Conservation (phyloP, 176 grass and related monocot species). For the Avena eriantha region DNA sequence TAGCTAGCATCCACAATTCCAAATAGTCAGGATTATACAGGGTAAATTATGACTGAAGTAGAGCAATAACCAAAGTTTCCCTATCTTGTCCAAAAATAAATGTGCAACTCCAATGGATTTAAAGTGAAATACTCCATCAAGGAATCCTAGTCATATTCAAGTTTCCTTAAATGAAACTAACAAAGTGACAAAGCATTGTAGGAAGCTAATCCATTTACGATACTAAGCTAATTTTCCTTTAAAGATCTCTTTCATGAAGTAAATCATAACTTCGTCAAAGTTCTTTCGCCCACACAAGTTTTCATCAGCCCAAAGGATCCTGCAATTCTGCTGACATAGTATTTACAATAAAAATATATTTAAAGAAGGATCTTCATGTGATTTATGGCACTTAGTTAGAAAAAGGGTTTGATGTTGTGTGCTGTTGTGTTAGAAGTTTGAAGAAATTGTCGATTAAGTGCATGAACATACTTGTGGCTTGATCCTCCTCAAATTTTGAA, state of each 20-base stretch:
- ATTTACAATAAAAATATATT: not conserved
- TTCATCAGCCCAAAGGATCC: not conserved
- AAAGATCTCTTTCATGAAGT: not conserved
- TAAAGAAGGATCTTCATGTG: not conserved
- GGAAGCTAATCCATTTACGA: not conserved
- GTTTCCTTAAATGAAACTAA: not conserved
- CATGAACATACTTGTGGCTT: slow-evolving; percentile 27
- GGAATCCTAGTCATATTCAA: not conserved
- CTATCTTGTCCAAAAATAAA: not conserved
- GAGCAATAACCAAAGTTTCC: not conserved
- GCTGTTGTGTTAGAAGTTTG: not conserved
- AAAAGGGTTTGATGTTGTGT: no score
- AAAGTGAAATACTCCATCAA: not conserved
- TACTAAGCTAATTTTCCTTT: not conserved
- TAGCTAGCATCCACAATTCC: not conserved
- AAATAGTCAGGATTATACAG: not conserved
- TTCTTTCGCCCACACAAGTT: not conserved
- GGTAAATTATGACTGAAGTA: not conserved
- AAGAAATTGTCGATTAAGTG: not conserved
- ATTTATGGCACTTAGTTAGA: not conserved
- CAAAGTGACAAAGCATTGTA: not conserved
- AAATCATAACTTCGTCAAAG: not conserved
- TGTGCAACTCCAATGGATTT: not conserved
- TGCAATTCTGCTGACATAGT: not conserved
- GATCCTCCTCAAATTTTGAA: not conserved